Conservation (phyloP, 257 asterid genomes). For the Primulina eburnea region DNA sequence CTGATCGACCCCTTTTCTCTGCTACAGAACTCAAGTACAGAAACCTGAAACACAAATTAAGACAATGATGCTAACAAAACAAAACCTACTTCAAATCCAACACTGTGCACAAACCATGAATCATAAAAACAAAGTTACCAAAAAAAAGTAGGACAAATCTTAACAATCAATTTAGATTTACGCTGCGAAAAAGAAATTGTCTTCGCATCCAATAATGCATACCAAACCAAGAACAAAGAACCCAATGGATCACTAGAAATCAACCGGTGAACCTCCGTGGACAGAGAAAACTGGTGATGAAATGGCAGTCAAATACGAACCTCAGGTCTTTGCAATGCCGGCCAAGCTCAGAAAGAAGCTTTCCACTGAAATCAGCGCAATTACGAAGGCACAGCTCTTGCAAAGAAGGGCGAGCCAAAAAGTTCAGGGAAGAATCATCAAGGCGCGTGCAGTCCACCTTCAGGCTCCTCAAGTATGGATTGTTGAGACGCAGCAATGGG, state of each 20-base stretch:
- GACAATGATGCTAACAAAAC: conserved; percentile 16
- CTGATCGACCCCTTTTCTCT: conserved; percentile 75
- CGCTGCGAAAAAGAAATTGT: background rate
- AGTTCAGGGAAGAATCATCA: conserved; percentile 68
- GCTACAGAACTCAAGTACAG: conserved; percentile 89
- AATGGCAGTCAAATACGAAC: conserved; percentile 31
- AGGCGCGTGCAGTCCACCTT: conserved; percentile 82
- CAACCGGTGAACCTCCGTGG: background rate
- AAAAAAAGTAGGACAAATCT: background rate
- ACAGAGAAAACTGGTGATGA: conserved; percentile 3
- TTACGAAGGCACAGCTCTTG: conserved; percentile 69
- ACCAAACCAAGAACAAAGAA: background rate
- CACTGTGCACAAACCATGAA: conserved; percentile 5
- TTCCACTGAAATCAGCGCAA: conserved; percentile 77
- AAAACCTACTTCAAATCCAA: conserved; percentile 28
- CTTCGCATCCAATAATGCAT: conserved; percentile 15
- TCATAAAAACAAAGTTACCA: conserved; percentile 13
- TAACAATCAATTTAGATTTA: too few species aligned
- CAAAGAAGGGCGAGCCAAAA: conserved; percentile 58
- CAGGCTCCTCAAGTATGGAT: conserved; percentile 65
- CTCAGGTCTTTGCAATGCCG: conserved; percentile 70
- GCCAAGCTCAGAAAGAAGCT: conserved; percentile 67
- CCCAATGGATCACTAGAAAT: background rate
- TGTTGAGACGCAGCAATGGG: conserved; percentile 59
- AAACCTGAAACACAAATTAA: conserved; percentile 52